A percentile compares a stretch with the other conserved stretches of the same genome.
These are phyloP conservation scores for Nematocida sp. DNA, from an alignment of 371 early-diverging fungal species.

Conservation along the genomic window DNA sequence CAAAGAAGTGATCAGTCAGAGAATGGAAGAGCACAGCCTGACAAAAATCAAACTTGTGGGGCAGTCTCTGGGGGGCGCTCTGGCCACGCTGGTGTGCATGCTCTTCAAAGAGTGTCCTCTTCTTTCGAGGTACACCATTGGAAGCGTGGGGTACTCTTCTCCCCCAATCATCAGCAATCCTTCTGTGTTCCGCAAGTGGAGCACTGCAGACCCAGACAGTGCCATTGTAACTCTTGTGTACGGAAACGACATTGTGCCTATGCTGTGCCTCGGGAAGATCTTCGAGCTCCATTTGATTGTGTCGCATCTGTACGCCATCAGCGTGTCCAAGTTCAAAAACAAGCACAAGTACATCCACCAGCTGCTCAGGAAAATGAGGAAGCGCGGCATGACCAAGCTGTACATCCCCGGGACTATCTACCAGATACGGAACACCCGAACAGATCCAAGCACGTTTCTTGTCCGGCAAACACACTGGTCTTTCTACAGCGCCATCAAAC, in stretches of 20 bases:
- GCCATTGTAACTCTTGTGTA: slow-evolving; percentile 51
- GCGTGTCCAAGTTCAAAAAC: slow-evolving; percentile 23
- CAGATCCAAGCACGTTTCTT: slow-evolving; percentile 25
- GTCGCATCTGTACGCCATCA: slow-evolving; percentile 54
- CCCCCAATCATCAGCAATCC: slow-evolving; percentile 45
- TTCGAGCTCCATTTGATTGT: slow-evolving; percentile 60
- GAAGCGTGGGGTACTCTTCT: slow-evolving; percentile 38
- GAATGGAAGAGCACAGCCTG: slow-evolving; percentile 14
- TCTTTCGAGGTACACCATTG: slow-evolving; percentile 7
- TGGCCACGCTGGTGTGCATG: slow-evolving; percentile 59
- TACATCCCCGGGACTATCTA: slow-evolving; percentile 59
- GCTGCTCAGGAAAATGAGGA: slow-evolving; percentile 50
- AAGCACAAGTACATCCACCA: slow-evolving; percentile 41
- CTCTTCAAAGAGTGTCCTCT: slow-evolving; percentile 14
- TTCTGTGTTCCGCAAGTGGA: slow-evolving; percentile 3
- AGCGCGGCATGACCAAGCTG: slow-evolving; percentile 58
- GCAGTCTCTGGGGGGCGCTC: slow-evolving; percentile 65
- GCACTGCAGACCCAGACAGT: slow-evolving; percentile 6
- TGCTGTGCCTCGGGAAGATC: slow-evolving; percentile 58
- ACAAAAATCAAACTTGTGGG: slow-evolving; percentile 62
- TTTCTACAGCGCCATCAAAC: slow-evolving; percentile 16
- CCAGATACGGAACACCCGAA: slow-evolving; percentile 50
- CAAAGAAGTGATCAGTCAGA: slow-evolving; percentile 9
- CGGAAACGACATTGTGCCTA: slow-evolving; percentile 61
- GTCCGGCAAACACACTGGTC: slow-evolving; percentile 43